A percentile compares a stretch with the other conserved stretches of the same genome.
phyloP scores from a whole-genome alignment of 177 flowering plant species.

The Vitis hybrid region DNA sequence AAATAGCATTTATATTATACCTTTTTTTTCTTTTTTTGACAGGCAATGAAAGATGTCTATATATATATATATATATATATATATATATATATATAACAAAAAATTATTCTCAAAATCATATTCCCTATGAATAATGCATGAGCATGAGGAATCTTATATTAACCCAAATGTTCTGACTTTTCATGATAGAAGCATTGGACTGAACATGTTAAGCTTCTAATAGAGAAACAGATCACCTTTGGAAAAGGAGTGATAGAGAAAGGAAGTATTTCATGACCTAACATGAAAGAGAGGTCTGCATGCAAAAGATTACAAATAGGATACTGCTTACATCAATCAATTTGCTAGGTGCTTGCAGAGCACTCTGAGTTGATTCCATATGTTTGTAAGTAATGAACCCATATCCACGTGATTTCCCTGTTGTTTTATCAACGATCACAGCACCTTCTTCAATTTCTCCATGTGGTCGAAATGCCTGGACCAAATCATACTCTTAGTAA shows the following conservation, averaged over 20 bases:
- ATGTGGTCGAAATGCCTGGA: slow-evolving; percentile 62
- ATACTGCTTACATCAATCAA: slow-evolving; percentile 59
- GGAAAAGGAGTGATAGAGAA: not conserved
- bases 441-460: slow-evolving; percentile 89
- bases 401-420: slow-evolving; percentile 77
- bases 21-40: too few relatives aligned
- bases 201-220: not conserved
- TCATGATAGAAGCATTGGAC: too few relatives aligned
- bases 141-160: not conserved
- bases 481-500: slow-evolving; percentile 5
- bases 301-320: not conserved
- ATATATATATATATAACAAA: too few relatives aligned
- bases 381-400: slow-evolving; percentile 72
- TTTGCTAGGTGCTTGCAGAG: slow-evolving; percentile 62
- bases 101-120: not conserved
- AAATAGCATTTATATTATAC: not conserved
- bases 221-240: not conserved
- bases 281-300: not conserved
- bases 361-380: slow-evolving; percentile 68
- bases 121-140: not conserved
- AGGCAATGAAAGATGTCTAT: too few relatives aligned
- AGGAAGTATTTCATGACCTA: not conserved
- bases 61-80: too few relatives aligned
- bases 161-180: not conserved
- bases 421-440: slow-evolving; percentile 65